phyloP scores from a whole-genome alignment of 2,329 filamentous ascomycete species.

The Basipetospora chlamydospora region DNA sequence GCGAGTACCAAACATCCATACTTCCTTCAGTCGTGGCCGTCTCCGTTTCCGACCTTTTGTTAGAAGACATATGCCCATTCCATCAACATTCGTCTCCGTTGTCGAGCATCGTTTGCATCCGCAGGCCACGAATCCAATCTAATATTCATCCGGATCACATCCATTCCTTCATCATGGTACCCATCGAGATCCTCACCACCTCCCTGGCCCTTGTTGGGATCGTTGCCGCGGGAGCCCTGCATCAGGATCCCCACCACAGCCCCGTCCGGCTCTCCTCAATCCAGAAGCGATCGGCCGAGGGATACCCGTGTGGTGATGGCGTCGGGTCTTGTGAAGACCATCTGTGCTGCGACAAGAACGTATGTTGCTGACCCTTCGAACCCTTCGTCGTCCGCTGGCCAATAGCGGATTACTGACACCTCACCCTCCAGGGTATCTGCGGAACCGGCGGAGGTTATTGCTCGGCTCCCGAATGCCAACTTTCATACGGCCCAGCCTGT shows the following conservation, averaged over 20 bases:
- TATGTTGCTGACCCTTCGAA: too few species aligned
- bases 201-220: constrained; percentile 1
- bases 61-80: too few species aligned
- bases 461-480: constrained; percentile 45
- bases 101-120: too few species aligned
- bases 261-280: background rate
- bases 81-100: too few species aligned
- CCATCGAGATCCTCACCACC: background rate
- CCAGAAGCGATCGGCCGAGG: background rate
- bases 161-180: background rate
- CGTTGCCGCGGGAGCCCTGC: background rate
- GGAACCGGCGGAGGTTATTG: constrained; percentile 27
- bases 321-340: background rate
- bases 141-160: background rate
- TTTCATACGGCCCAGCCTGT: constrained; percentile 44
- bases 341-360: constrained; percentile 2
- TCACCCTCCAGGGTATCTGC: constrained; percentile 2
- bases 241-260: background rate
- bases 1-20: too few species aligned
- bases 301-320: background rate
- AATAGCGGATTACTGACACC: too few species aligned
- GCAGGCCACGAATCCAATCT: too few species aligned
- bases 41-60: too few species aligned
- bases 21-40: too few species aligned
- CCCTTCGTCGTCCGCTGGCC: too few species aligned